These are phyloP conservation scores for Gautieria morchelliformis DNA, from an alignment of 768 basidiomycete genomes.

Conservation along the genomic window DNA sequence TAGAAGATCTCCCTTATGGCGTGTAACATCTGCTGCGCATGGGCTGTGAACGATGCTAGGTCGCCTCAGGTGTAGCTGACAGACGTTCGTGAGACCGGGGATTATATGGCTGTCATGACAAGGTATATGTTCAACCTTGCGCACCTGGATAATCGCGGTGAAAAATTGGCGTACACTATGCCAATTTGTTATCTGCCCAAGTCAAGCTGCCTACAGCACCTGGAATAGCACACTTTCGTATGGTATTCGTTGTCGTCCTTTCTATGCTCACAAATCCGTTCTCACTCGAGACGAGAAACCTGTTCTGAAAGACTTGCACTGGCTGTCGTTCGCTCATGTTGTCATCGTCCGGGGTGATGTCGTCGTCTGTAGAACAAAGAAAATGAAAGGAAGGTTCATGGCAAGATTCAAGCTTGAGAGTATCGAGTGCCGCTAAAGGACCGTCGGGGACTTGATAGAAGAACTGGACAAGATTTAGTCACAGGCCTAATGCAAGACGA, in stretches of 20 bases:
- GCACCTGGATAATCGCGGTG: too few species aligned
- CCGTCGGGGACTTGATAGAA: neutral
- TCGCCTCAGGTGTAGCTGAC: too few species aligned
- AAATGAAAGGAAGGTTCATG: neutral
- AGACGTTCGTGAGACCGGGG: too few species aligned
- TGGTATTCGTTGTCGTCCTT: conserved; percentile 12
- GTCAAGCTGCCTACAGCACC: conserved; percentile 23
- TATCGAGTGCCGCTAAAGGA: neutral
- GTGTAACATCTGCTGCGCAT: too few species aligned
- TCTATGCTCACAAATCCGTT: conserved; percentile 34
- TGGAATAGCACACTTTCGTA: conserved; percentile 35
- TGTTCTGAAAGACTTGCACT: conserved; percentile 17
- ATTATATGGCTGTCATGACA: too few species aligned
- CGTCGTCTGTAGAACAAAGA: neutral
- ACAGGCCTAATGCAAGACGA: neutral
- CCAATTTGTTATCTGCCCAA: conserved; percentile 12
- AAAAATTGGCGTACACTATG: too few species aligned
- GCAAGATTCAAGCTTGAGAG: neutral
- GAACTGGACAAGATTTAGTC: neutral
- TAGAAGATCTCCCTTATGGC: too few species aligned
- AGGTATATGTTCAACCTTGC: too few species aligned
- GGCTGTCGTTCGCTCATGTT: neutral
- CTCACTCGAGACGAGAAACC: conserved; percentile 43
- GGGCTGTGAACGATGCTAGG: too few species aligned
- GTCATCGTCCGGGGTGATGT: neutral